These are phyloP conservation scores for Cotoneaster glaucophyllus DNA, from an alignment of 306 rosid genomes.

Conservation along the genomic window DNA sequence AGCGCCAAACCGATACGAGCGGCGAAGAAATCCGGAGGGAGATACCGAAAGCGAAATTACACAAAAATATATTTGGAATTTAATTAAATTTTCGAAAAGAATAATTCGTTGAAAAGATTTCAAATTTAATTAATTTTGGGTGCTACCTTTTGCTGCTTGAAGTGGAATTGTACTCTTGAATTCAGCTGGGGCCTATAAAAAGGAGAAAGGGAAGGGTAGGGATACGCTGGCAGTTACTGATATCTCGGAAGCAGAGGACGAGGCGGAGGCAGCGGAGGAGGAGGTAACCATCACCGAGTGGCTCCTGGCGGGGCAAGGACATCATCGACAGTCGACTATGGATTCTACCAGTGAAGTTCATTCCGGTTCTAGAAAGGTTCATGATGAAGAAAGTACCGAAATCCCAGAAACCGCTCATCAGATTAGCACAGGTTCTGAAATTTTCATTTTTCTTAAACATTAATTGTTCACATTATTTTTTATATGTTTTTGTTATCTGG, in stretches of 20 bases:
- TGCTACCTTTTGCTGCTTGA: not conserved
- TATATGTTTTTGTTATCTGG: not conserved
- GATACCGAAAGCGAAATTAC: not conserved
- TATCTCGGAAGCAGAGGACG: not conserved
- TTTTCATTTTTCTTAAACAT: not conserved
- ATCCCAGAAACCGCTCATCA: constrained; percentile 80
- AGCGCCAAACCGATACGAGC: not conserved
- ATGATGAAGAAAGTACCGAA: constrained; percentile 24
- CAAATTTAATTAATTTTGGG: not conserved
- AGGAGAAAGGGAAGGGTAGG: not conserved
- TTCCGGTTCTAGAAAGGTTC: not conserved
- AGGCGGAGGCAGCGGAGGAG: not conserved
- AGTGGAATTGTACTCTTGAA: not conserved
- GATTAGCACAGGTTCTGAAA: constrained; percentile 58
- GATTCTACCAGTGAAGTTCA: constrained; percentile 6
- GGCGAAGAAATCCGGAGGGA: not conserved
- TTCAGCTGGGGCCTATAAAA: constrained; percentile 1
- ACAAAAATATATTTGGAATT: not conserved
- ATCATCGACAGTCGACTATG: not conserved
- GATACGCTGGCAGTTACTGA: constrained; percentile 22
- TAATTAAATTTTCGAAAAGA: not conserved
- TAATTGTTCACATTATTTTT: not conserved
- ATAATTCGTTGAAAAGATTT: not conserved
- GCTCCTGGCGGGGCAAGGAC: not conserved
- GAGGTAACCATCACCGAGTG: not conserved